phyloP scores from a whole-genome alignment of 2,329 filamentous ascomycete genomes.

The Microascus cirrosus region DNA sequence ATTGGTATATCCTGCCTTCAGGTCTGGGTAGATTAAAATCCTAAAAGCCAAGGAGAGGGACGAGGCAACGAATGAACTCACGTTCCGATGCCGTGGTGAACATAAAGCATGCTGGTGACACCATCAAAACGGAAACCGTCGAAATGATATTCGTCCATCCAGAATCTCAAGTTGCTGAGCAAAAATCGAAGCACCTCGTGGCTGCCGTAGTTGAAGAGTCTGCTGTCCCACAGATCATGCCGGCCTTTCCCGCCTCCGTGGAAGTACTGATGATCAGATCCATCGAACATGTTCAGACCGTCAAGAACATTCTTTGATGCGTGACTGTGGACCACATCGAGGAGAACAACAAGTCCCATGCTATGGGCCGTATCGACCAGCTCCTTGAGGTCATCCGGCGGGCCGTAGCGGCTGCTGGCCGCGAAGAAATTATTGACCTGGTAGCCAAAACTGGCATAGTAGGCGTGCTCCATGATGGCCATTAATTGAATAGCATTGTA shows the following conservation, averaged over 20 bases:
- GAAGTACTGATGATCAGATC: slow-evolving; percentile 92
- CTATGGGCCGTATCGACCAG: slow-evolving; percentile 90
- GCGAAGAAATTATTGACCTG: slow-evolving; percentile 99
- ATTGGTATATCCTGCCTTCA: too few species aligned
- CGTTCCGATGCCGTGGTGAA: slow-evolving; percentile 94
- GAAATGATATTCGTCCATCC: slow-evolving; percentile 98
- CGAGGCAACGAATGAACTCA: slow-evolving; percentile 33
- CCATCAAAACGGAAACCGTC: slow-evolving; percentile 97
- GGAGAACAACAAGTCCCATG: slow-evolving; percentile 78
- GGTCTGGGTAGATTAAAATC: too few species aligned
- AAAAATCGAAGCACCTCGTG: slow-evolving; percentile 95
- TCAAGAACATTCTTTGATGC: slow-evolving; percentile 96
- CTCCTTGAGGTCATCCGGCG: slow-evolving; percentile 91
- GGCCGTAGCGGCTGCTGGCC: slow-evolving; percentile 87
- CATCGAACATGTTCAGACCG: slow-evolving; percentile 91
- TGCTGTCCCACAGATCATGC: slow-evolving; percentile 92
- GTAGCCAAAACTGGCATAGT: slow-evolving; percentile 98
- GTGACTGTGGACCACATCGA: slow-evolving; percentile 96
- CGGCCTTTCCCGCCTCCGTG: slow-evolving; percentile 74
- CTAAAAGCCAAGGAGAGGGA: neutral
- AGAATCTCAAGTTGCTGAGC: slow-evolving; percentile 89
- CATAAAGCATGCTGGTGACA: slow-evolving; percentile 96
- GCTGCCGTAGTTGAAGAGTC: slow-evolving; percentile 91
- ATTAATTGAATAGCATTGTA: slow-evolving; percentile 98
- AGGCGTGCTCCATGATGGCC: slow-evolving; percentile 98